Evolutionary conservation across 2,329 filamentous ascomycete genomes (phyloP), one percentile per base, ranked within the genome.

Genomic region (Colletotrichum eremochloae): DNA sequence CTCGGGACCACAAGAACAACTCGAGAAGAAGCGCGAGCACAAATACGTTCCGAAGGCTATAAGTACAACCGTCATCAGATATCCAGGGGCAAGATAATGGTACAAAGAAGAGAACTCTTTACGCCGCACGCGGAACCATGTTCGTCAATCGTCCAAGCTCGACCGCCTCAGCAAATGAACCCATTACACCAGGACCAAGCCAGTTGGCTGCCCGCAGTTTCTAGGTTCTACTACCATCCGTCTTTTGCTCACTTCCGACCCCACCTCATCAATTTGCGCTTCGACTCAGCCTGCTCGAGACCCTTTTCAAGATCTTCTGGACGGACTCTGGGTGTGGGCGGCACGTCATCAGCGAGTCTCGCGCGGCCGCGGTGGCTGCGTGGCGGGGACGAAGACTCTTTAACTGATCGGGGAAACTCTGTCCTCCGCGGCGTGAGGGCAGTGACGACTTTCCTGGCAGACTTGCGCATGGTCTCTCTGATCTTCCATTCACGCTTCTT

Each of bases 401-500:
- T 90, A 68, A 88, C 85, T 24, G 88, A 88, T 58, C 82, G 86
- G 3, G 90, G 90, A 72, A 92, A 92, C 75, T 91, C 89, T 68
- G 85, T 81, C 68, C 89, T 85, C 60, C 89, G 84, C 7, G 90
- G 90, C n/a, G 90, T 92, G 67, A 92, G 84, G 6, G 86, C 90
- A 5, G 86, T 87, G 55, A 87, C 88, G 38, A 92, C 89, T 77
- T 85, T 90, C 74, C 86, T 86, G 42, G 90, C 90, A 1, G 93
- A 95, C 75, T 89, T 89, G 67, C 91, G 88, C 69, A 97, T 86
- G 40, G 87, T 92, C 79, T 93, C 90, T 71, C 91, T 89, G 75
- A 96, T 85, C 75, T 91, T 93, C 94, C 94, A 96, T 81, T 95
- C 93, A 58, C 91, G 90, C 84, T 94, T 95, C 86, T 96, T 96